Evolutionary conservation across 768 basidiomycete genomes (phyloP), one percentile per base, ranked within the genome.

Genomic region (Mycena vulgaris): DNA sequence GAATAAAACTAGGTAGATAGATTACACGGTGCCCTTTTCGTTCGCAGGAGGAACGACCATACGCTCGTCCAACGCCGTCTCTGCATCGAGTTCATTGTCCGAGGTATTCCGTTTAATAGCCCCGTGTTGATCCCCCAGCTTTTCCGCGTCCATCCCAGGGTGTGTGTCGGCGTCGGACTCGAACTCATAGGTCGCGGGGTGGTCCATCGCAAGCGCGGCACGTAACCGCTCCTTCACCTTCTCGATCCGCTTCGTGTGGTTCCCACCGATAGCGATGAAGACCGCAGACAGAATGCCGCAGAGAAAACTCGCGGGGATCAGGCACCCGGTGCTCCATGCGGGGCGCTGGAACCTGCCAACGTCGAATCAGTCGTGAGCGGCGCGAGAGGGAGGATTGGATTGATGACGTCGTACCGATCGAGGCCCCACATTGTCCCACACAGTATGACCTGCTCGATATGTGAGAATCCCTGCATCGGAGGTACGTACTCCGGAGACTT

Each of bases 361-460:
- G 9, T 13, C 6, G 8, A 17, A 37, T 53, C 16, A 33, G 27
- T 8, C 28, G 48, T 57, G 42, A 9, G 47, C 60, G 73, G 64
- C 49, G 58, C 25, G 35, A 40, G 52, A 21, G 14, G 19, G 33
- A 47, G 16, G 16, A 28, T 35, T 35, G 33, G 31, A 28, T n/a
- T n/a, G n/a, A n/a, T n/a, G n/a, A n/a, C n/a, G n/a, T n/a, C 78
- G 71, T 72, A 90, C 86, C 92, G 84, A 74, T 94, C 89, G 75
- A 95, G 75, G 10, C 90, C 86, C 95, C 94, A 95, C 93, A 95
- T 95, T 51, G 87, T 89, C 13, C 88, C 91, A 74, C 93, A 93
- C 9, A 95, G 81, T 23, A 92, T 85, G 53, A 88, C 84, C 88
- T 92, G 68, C 3, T 58, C 35, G 37, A n/a, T 21, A 42, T 31